A percentile compares a stretch with the other conserved stretches of the same genome.
These are phyloP conservation scores for Cordyceps javanica DNA, from an alignment of 2,329 filamentous ascomycete genomes.

Conservation along the genomic window DNA sequence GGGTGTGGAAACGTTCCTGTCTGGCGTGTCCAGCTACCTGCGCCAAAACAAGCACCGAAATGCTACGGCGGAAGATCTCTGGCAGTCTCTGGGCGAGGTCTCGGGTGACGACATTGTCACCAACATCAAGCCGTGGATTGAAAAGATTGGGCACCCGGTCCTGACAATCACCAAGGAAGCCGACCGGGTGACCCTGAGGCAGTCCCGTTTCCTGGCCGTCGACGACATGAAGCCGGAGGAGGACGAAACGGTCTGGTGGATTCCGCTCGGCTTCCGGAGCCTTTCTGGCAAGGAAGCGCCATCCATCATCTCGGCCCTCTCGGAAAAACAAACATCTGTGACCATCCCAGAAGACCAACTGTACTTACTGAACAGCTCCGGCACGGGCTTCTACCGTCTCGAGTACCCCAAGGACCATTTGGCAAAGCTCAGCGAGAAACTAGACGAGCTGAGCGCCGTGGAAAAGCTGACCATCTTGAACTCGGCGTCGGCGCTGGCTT, in stretches of 20 bases:
- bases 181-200: constrained; percentile 76
- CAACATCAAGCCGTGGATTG: constrained; percentile 95
- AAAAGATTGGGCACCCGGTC: constrained; percentile 90
- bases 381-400: constrained; percentile 84
- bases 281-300: constrained; percentile 76
- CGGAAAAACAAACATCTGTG: constrained; percentile 68
- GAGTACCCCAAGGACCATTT: constrained; percentile 83
- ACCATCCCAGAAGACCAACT: constrained; percentile 70
- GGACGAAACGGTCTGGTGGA: constrained; percentile 79
- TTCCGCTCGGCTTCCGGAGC: constrained; percentile 81
- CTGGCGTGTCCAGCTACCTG: constrained; percentile 83
- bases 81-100: constrained; percentile 81
- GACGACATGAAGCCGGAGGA: constrained; percentile 91
- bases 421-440: constrained; percentile 69
- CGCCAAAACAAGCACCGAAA: constrained; percentile 97
- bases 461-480: constrained; percentile 92
- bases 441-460: constrained; percentile 68
- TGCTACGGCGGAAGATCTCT: constrained; percentile 84
- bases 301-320: constrained; percentile 42
- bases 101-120: constrained; percentile 89
- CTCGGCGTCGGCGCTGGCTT: constrained; percentile 81
- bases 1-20: constrained; percentile 89
- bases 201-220: constrained; percentile 90
- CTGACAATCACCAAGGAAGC: constrained; percentile 68
- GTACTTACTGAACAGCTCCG: constrained; percentile 89